Evolutionary conservation across 2,329 filamentous ascomycete genomes (phyloP).

Genomic region (Ophiocordyceps polyrhachis-furcata): DNA sequence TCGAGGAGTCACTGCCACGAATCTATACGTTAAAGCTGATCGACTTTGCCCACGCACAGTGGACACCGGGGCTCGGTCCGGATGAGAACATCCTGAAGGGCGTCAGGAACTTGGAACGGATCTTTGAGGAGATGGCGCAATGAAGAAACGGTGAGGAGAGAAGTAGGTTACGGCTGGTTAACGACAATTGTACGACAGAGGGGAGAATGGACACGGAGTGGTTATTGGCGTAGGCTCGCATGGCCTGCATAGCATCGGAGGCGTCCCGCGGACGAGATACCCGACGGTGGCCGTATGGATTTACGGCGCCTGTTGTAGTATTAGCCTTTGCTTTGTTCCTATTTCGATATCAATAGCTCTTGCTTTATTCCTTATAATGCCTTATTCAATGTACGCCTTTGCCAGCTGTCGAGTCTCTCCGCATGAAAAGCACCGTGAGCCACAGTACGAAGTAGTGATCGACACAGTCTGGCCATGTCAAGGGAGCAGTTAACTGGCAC

Average conservation of each 20-base stretch:
- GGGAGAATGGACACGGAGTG: not conserved
- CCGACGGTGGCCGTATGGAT: not conserved
- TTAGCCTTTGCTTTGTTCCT: not conserved
- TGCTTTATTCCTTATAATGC: not conserved
- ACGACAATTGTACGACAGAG: not conserved
- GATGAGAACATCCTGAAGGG: constrained; percentile 72
- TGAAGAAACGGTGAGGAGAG: constrained; percentile 1
- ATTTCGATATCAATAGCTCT: no score
- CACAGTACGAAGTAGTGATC: no score
- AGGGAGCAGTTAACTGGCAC: no score
- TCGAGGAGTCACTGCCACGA: constrained; percentile 33
- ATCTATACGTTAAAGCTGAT: constrained; percentile 75
- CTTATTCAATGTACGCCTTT: not conserved
- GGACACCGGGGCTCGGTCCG: constrained; percentile 61
- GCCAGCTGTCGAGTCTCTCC: no score
- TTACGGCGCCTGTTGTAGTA: not conserved
- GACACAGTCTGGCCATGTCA: no score
- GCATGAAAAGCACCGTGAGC: not conserved
- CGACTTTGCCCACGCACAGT: constrained; percentile 87
- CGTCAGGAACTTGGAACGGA: constrained; percentile 48
- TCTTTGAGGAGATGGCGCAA: constrained; percentile 47
- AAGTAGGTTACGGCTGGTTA: not conserved
- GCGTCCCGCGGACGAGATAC: not conserved
- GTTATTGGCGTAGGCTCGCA: not conserved
- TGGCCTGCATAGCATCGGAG: not conserved